These are phyloP conservation scores for Monosporascus sp. DNA, from an alignment of 2,329 filamentous ascomycete genomes.

Conservation along the genomic window DNA sequence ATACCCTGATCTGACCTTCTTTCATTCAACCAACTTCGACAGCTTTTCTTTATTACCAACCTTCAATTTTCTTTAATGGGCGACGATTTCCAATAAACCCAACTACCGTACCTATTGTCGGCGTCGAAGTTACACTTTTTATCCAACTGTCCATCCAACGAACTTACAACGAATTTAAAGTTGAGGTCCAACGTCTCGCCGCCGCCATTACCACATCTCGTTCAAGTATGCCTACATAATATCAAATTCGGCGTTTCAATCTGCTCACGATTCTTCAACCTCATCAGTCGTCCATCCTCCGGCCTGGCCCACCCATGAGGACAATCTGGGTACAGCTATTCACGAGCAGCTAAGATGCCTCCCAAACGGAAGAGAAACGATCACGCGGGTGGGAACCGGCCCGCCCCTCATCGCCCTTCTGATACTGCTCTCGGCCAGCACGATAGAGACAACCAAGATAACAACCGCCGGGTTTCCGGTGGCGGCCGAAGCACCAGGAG, in stretches of 20 bases:
- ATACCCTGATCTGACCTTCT: neutral
- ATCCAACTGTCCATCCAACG: neutral
- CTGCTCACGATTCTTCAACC: conserved; percentile 10
- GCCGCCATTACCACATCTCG: neutral
- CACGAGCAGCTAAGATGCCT: conserved; percentile 38
- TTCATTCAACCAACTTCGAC: neutral
- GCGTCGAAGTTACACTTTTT: too few relatives aligned
- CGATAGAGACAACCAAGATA: conserved; percentile 45
- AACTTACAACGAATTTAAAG: neutral
- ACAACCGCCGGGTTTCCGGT: conserved; percentile 33
- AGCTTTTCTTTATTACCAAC: neutral
- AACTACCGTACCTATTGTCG: too few relatives aligned
- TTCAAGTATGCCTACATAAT: conserved; percentile 14
- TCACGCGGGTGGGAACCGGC: conserved; percentile 44
- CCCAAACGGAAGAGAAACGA: conserved; percentile 56
- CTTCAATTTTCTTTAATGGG: neutral
- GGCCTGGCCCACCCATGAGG: conserved; percentile 16
- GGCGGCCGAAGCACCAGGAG: conserved; percentile 42
- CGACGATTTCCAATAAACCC: neutral
- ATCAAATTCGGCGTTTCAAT: conserved; percentile 6
- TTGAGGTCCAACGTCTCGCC: neutral
- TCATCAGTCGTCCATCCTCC: conserved; percentile 10
- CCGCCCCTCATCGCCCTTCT: conserved; percentile 57
- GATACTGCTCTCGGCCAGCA: conserved; percentile 52
- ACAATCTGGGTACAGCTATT: conserved; percentile 13